Evolutionary conservation across 345 rosid species (phyloP).

Genomic region (Moricandia arvensis): DNA sequence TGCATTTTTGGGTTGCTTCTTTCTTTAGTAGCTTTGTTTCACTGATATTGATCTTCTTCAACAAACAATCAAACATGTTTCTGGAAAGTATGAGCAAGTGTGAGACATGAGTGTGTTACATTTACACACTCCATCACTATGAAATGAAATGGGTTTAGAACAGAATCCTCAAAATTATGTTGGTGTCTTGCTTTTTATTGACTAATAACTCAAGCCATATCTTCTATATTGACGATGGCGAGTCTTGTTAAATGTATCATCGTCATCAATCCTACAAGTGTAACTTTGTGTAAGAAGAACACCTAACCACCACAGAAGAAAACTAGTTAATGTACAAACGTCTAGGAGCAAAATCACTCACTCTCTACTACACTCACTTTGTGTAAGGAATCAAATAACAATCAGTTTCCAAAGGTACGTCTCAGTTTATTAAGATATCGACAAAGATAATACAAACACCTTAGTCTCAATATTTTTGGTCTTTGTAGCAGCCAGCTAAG

Average conservation of each 20-base stretch:
- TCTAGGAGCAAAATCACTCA: no score
- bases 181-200: no score
- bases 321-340: not conserved
- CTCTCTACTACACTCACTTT: no score
- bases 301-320: no score
- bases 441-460: not conserved
- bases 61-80: not conserved
- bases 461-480: not conserved
- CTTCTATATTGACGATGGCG: no score
- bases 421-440: not conserved
- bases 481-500: not conserved
- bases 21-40: not conserved
- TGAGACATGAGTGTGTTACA: not conserved
- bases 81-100: not conserved
- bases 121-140: not conserved
- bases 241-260: no score
- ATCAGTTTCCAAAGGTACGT: no score
- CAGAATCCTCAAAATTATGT: no score
- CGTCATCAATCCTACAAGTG: no score
- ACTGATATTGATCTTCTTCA: not conserved
- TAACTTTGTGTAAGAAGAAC: no score
- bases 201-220: no score
- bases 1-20: not conserved
- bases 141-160: not conserved
- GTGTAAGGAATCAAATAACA: not conserved